phyloP scores from a whole-genome alignment of 208 protist species.

The Trypanosoma theileri region DNA sequence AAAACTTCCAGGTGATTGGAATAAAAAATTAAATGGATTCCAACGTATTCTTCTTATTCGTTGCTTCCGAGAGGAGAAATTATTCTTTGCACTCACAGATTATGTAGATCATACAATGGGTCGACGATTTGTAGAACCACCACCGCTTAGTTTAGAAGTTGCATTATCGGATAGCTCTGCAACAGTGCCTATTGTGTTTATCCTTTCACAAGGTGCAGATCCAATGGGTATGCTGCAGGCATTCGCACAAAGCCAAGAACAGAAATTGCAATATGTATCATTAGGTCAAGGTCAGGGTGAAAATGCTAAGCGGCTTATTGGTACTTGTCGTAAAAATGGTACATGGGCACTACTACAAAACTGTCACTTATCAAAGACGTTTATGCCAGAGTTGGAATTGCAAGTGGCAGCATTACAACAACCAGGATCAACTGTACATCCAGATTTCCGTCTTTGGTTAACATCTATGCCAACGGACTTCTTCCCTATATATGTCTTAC shows the following conservation, averaged over 20 bases:
- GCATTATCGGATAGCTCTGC: slow-evolving; percentile 86
- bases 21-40: slow-evolving; percentile 71
- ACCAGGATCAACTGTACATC: slow-evolving; percentile 54
- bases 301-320: slow-evolving; percentile 95
- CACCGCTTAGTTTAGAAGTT: slow-evolving; percentile 90
- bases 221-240: slow-evolving; percentile 92
- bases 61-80: slow-evolving; percentile 94
- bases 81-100: slow-evolving; percentile 88
- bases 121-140: slow-evolving; percentile 91
- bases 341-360: slow-evolving; percentile 97
- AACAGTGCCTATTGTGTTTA: slow-evolving; percentile 95
- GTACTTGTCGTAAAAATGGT: slow-evolving; percentile 83
- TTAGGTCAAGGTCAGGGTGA: slow-evolving; percentile 97
- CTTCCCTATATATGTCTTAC: slow-evolving; percentile 97
- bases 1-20: slow-evolving; percentile 59
- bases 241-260: slow-evolving; percentile 84
- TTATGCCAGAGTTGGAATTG: slow-evolving; percentile 95
- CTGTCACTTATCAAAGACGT: slow-evolving; percentile 95
- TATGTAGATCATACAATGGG: slow-evolving; percentile 93
- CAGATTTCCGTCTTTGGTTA: slow-evolving; percentile 96
- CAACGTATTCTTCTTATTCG: slow-evolving; percentile 94
- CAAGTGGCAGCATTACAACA: slow-evolving; percentile 86
- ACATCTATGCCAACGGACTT: slow-evolving; percentile 97
- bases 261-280: slow-evolving; percentile 90
- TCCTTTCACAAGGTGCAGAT: slow-evolving; percentile 97